phyloP scores from a whole-genome alignment of 305 asterid species.

The Rubia occidens region DNA sequence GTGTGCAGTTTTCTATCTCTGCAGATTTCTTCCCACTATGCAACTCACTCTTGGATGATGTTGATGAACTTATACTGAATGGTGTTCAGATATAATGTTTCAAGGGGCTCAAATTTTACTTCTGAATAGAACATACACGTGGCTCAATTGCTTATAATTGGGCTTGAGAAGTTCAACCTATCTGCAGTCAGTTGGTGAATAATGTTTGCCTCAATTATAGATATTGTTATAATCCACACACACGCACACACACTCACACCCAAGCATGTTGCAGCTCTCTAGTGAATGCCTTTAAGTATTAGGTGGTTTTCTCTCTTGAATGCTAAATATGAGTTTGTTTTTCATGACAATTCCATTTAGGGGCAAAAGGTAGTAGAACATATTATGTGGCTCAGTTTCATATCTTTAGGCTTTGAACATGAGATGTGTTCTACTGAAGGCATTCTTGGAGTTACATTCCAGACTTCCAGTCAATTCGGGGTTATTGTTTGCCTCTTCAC shows the following conservation, averaged over 20 bases:
- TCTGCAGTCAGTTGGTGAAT: background rate
- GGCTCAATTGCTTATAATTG: background rate
- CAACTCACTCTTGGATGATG: background rate
- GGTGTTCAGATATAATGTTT: background rate
- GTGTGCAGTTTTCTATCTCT: background rate
- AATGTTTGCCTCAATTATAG: background rate
- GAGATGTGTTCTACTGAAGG: background rate
- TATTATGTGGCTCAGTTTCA: background rate
- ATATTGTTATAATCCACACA: background rate
- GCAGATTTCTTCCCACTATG: background rate
- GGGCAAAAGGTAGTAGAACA: background rate
- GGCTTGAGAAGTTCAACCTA: background rate
- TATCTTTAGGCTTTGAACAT: background rate
- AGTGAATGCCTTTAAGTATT: background rate
- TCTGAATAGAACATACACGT: background rate
- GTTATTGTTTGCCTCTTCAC: background rate
- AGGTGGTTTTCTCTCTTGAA: background rate
- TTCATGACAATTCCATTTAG: background rate
- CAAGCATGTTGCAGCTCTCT: background rate
- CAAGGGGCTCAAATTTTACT: background rate
- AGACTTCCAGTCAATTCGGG: background rate
- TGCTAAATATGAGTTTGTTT: background rate
- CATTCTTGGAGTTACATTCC: background rate
- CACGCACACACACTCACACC: background rate
- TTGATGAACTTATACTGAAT: background rate